phyloP scores from a whole-genome alignment of 2,329 filamentous ascomycete species.

The Decorospora gaudefroyi region DNA sequence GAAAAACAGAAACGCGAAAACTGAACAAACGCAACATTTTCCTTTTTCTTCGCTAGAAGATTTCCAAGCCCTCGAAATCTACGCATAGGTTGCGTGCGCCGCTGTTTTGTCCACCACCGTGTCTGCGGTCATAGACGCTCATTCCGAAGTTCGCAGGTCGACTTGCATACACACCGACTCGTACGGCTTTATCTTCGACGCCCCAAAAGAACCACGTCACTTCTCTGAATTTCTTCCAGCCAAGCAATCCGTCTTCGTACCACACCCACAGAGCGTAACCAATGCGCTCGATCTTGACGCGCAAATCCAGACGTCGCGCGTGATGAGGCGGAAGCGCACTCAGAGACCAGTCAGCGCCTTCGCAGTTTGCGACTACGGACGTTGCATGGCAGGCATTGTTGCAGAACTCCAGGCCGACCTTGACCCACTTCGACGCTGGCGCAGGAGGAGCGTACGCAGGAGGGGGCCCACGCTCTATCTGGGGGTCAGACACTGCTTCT shows the following conservation, averaged over 20 bases:
- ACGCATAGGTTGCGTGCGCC: constrained; percentile 47
- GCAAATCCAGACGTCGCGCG: constrained; percentile 54
- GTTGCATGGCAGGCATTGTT: constrained; percentile 60
- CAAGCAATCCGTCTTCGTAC: constrained; percentile 54
- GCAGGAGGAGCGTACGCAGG: constrained; percentile 45
- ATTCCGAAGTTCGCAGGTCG: constrained; percentile 57
- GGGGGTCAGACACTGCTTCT: constrained; percentile 23
- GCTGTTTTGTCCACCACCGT: constrained; percentile 31
- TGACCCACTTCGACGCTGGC: constrained; percentile 62
- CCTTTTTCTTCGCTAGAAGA: constrained; percentile 31
- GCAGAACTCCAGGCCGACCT: constrained; percentile 63
- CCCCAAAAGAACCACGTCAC: constrained; percentile 66
- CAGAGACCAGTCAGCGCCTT: constrained; percentile 63
- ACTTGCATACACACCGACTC: constrained; percentile 63
- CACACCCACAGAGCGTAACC: constrained; percentile 62
- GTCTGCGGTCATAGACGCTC: constrained; percentile 41
- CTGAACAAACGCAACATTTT: no score
- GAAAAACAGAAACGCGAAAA: neutral
- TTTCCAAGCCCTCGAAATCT: constrained; percentile 51
- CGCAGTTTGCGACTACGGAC: constrained; percentile 61
- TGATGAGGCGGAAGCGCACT: constrained; percentile 54
- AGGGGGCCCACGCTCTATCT: constrained; percentile 31
- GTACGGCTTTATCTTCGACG: constrained; percentile 61
- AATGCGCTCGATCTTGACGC: constrained; percentile 62
- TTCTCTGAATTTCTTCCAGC: constrained; percentile 63